Evolutionary conservation across 2,329 filamentous ascomycete species (phyloP).

Genomic region (Alternaria sp.): DNA sequence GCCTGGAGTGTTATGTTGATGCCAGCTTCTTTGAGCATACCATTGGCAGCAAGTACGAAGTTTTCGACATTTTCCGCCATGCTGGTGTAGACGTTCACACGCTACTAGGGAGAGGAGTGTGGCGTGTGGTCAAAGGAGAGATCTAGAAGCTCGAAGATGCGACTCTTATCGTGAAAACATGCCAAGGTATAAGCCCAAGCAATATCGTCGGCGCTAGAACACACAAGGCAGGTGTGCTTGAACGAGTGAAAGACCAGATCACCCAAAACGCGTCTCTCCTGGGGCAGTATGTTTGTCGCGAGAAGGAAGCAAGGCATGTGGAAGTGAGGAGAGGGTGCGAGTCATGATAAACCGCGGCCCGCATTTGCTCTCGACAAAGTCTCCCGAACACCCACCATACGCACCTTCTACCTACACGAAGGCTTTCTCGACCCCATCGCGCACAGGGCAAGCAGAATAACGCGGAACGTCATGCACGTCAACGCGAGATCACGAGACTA

Average conservation of each 20-base stretch:
- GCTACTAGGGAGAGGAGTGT: neutral
- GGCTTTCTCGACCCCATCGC: neutral
- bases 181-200: constrained; percentile 15
- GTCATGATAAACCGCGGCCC: constrained; percentile 32
- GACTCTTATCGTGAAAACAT: constrained; percentile 21
- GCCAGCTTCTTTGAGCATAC: constrained; percentile 15
- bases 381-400: constrained; percentile 12
- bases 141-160: neutral
- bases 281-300: neutral
- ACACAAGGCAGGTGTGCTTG: constrained; percentile 12
- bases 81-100: neutral
- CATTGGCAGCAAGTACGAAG: constrained; percentile 14
- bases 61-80: constrained; percentile 30
- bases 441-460: constrained; percentile 1
- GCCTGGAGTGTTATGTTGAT: constrained; percentile 22
- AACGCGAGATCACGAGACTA: constrained; percentile 30
- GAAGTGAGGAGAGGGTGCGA: constrained; percentile 23
- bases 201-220: constrained; percentile 13
- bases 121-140: constrained; percentile 7
- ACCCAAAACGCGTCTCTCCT: neutral
- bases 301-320: neutral
- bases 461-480: constrained; percentile 24
- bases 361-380: constrained; percentile 30
- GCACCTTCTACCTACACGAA: neutral
- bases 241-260: constrained; percentile 1